Conservation (phyloP, 345 rosid genomes). For the Turnera subulata region DNA sequence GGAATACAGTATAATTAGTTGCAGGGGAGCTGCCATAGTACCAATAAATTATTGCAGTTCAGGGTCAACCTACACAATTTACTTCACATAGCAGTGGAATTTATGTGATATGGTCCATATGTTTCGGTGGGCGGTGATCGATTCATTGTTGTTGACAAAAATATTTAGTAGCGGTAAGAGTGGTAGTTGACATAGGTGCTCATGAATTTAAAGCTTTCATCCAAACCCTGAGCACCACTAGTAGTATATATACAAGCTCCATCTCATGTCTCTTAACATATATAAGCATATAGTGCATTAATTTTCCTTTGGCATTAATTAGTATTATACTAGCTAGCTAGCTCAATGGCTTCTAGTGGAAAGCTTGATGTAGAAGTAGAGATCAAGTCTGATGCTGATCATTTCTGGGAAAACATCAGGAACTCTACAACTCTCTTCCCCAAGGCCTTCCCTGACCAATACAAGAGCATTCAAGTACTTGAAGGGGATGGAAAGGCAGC, state of each 20-base stretch:
- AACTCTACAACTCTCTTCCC: constrained; percentile 65
- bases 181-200: constrained; percentile 24
- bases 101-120: constrained; percentile 2
- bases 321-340: not conserved
- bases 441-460: constrained; percentile 62
- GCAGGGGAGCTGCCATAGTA: too few species aligned
- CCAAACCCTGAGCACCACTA: not conserved
- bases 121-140: not conserved
- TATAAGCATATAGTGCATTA: not conserved
- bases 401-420: constrained; percentile 60
- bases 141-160: not conserved
- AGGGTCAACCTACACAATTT: too few species aligned
- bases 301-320: not conserved
- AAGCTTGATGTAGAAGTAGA: constrained; percentile 70
- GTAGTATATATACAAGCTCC: constrained; percentile 11
- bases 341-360: constrained; percentile 48
- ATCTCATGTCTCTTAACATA: not conserved
- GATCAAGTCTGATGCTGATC: constrained; percentile 58
- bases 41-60: too few species aligned
- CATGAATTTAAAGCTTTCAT: constrained; percentile 27
- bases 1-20: too few species aligned
- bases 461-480: constrained; percentile 72
- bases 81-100: not conserved
- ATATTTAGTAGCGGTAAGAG: not conserved
- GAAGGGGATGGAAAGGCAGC: constrained; percentile 80